These are phyloP conservation scores for Phytophthora citricola DNA, from an alignment of 352 stramenopile genomes.

Conservation along the genomic window DNA sequence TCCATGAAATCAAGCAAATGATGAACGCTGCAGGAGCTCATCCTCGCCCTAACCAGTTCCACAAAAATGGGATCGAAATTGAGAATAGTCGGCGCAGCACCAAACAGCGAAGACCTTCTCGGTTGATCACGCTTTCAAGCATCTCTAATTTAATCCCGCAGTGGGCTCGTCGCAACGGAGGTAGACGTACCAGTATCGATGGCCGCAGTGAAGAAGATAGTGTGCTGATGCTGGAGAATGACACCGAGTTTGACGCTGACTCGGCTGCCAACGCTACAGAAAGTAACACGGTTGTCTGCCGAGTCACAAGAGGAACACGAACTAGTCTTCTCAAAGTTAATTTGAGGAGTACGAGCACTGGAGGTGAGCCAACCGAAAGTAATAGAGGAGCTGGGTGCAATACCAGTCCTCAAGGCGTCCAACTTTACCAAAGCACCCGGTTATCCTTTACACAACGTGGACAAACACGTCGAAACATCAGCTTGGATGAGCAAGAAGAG, in stretches of 20 bases:
- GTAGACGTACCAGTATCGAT: slow-evolving; percentile 45
- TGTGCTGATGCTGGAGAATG: slow-evolving; percentile 33
- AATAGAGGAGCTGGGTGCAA: slow-evolving; percentile 1
- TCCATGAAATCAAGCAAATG: slow-evolving; percentile 59
- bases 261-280: slow-evolving; percentile 12
- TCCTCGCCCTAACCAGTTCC: slow-evolving; percentile 29
- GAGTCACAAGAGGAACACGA: slow-evolving; percentile 30
- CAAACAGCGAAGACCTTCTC: slow-evolving; percentile 24
- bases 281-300: slow-evolving; percentile 41
- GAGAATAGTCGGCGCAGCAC: slow-evolving; percentile 21
- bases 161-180: slow-evolving; percentile 41
- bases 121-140: slow-evolving; percentile 44
- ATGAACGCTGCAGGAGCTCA: slow-evolving; percentile 57
- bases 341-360: slow-evolving; percentile 27
- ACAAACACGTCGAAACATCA: slow-evolving; percentile 27
- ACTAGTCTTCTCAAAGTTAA: slow-evolving; percentile 46
- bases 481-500: slow-evolving; percentile 39
- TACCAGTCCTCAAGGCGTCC: slow-evolving; percentile 21
- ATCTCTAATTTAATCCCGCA: slow-evolving; percentile 42
- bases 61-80: slow-evolving; percentile 24
- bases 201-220: slow-evolving; percentile 55
- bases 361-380: slow-evolving; percentile 7
- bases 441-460: slow-evolving; percentile 24
- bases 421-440: slow-evolving; percentile 26
- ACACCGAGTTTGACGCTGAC: slow-evolving; percentile 22